phyloP scores from a whole-genome alignment of 768 basidiomycete species.

The Rhodocollybia butyracea region DNA sequence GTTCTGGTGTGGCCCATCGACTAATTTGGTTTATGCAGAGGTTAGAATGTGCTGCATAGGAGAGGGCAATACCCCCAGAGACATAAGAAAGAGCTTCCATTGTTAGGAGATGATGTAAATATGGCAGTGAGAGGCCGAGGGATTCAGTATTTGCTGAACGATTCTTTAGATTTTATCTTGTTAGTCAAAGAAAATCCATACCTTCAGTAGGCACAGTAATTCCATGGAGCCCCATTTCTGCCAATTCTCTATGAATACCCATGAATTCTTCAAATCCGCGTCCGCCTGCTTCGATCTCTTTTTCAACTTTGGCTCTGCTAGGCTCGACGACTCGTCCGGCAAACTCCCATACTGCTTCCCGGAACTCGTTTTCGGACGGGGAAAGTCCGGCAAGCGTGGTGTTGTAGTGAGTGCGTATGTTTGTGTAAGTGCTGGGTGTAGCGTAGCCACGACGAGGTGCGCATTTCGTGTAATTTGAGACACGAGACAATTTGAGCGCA shows the following conservation, averaged over 20 bases:
- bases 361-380: constrained; percentile 51
- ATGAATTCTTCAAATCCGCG: constrained; percentile 21
- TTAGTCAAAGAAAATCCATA: constrained; percentile 33
- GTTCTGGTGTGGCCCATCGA: constrained; percentile 77
- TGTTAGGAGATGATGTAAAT: constrained; percentile 84
- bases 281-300: constrained; percentile 69
- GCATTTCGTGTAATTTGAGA: too few species aligned
- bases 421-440: too few species aligned
- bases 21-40: constrained; percentile 86
- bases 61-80: constrained; percentile 89
- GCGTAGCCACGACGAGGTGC: too few species aligned
- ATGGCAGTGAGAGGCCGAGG: constrained; percentile 60
- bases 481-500: too few species aligned
- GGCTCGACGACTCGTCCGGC: constrained; percentile 84
- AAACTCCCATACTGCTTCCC: constrained; percentile 75
- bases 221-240: constrained; percentile 90
- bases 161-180: not conserved
- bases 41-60: constrained; percentile 91
- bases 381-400: not conserved
- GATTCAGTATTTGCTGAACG: not conserved
- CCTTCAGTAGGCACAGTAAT: constrained; percentile 76
- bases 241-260: constrained; percentile 88
- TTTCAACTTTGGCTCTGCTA: constrained; percentile 82
- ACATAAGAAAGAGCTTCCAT: constrained; percentile 94
- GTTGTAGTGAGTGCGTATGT: constrained; percentile 1